Evolutionary conservation across 164 flowering plant species (phyloP), one percentile per base, ranked within the genome.

Genomic region (Dillenia suffruticosa): DNA sequence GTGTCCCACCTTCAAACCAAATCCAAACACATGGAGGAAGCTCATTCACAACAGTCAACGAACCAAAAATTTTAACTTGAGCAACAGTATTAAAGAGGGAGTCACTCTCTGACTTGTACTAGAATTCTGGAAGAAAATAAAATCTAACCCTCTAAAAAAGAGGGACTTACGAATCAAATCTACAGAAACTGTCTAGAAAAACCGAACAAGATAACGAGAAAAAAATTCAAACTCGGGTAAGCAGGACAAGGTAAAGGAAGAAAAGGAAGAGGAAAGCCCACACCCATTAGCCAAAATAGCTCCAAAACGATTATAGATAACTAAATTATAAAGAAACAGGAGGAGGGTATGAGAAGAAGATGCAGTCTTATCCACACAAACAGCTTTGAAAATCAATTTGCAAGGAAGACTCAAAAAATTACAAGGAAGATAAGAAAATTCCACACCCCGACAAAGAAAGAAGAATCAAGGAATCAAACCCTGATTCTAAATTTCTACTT

Each of bases 1-100:
- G 68, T 79, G 79, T 60, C 85, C 88, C 70, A 77, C 74, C 73
- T 87, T 83, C 47, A 85, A 64, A 51, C 79, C 82, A 77, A 84
- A 80, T 56, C 81, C 83, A 69, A 81, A 61, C 10, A 81, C 79
- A 78, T 75, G 79, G 52, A 79, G 62, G 64, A 72, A 75, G 72
- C 77, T 76, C 88, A 85, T 82, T 81, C 72, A 85, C 64, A 17
- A 68, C 56, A 65, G 59, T 32, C 61, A 32, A 68, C 67, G 62
- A 47, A 44, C 56, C 48, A 68, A 70, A 61, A 44, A 58, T 17
- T 10, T 51, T 51, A 70, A 62, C 53, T 43, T 51, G 32, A 58
- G 53, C 58, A 67, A 74, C 58, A 59, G 67, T 60, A 55, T 14
- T 66, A 50, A 59, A 16, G 45, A 43, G 46, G 68, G 7, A 57